phyloP scores from a whole-genome alignment of 371 early-diverging fungal genomes.

The Mortierella sp. region DNA sequence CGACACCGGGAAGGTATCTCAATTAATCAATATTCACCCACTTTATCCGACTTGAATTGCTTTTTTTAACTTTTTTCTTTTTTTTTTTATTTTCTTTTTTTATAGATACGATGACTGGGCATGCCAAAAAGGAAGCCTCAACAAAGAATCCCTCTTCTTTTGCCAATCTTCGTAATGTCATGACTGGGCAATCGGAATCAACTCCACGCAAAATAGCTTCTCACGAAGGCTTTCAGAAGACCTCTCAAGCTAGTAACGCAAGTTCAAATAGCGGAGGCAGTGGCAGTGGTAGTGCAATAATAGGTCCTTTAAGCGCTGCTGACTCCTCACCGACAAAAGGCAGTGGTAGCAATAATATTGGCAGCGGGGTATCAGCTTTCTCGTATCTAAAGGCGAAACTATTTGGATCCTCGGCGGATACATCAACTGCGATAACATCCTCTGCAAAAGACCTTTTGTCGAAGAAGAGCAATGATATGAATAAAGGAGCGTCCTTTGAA shows the following conservation, averaged over 20 bases:
- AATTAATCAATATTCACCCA: background rate
- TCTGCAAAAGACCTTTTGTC: slow-evolving; percentile 37
- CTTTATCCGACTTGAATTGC: background rate
- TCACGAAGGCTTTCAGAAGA: slow-evolving; percentile 37
- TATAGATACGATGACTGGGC: slow-evolving; percentile 10
- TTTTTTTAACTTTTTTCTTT: background rate
- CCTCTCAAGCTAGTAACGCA: slow-evolving; percentile 12
- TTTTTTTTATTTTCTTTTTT: background rate
- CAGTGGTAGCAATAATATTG: slow-evolving; percentile 1
- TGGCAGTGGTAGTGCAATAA: background rate
- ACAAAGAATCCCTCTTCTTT: slow-evolving; percentile 23
- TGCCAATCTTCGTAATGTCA: slow-evolving; percentile 20
- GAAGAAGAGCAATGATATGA: slow-evolving; percentile 17
- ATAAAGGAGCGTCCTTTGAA: slow-evolving; percentile 18
- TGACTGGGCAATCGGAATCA: slow-evolving; percentile 14
- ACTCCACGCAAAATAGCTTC: slow-evolving; percentile 37
- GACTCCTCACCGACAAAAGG: slow-evolving; percentile 2
- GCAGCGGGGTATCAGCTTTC: slow-evolving; percentile 32
- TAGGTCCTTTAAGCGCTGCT: background rate
- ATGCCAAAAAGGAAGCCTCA: slow-evolving; percentile 18
- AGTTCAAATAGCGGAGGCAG: slow-evolving; percentile 18
- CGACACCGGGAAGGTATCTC: background rate
- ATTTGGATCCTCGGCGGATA: slow-evolving; percentile 40
- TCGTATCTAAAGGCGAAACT: slow-evolving; percentile 38
- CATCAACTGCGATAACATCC: slow-evolving; percentile 32